A percentile compares a stretch with the other conserved stretches of the same genome.
These are phyloP conservation scores for Fusarium sp. DNA, from an alignment of 2,329 filamentous ascomycete genomes.

Conservation along the genomic window DNA sequence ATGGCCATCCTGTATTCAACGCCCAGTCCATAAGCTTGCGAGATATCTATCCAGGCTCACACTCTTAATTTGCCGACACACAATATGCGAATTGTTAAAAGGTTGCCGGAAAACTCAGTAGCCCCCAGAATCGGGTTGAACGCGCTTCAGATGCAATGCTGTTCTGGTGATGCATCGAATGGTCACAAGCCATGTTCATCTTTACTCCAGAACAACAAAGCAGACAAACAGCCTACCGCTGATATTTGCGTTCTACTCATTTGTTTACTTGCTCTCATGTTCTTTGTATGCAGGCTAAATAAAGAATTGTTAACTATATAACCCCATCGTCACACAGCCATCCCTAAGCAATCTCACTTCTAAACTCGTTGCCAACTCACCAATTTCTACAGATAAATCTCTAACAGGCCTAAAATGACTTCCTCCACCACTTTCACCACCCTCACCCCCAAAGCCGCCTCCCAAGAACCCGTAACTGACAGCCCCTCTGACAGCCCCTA, in stretches of 20 bases:
- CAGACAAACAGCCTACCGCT: background rate
- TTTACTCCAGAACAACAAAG: background rate
- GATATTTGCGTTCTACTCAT: too few species aligned
- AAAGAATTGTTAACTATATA: slow-evolving; percentile 2
- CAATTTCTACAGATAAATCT: background rate
- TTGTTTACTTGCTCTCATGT: too few species aligned
- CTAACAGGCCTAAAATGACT: slow-evolving; percentile 10
- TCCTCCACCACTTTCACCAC: slow-evolving; percentile 13
- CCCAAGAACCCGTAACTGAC: background rate
- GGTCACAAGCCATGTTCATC: background rate
- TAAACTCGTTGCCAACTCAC: background rate
- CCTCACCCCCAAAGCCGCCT: background rate
- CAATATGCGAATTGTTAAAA: too few species aligned
- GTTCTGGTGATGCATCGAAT: background rate
- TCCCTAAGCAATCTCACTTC: background rate
- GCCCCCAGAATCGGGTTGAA: too few species aligned
- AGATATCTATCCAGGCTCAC: too few species aligned
- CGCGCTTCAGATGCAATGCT: too few species aligned
- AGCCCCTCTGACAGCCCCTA: background rate
- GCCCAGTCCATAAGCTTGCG: too few species aligned
- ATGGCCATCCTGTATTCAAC: too few species aligned
- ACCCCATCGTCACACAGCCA: background rate
- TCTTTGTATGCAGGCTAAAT: background rate
- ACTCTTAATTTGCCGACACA: too few species aligned
- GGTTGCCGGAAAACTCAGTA: too few species aligned